Evolutionary conservation across 1,139 yeast genomes (phyloP).

Genomic region (Candida gigantensis): DNA sequence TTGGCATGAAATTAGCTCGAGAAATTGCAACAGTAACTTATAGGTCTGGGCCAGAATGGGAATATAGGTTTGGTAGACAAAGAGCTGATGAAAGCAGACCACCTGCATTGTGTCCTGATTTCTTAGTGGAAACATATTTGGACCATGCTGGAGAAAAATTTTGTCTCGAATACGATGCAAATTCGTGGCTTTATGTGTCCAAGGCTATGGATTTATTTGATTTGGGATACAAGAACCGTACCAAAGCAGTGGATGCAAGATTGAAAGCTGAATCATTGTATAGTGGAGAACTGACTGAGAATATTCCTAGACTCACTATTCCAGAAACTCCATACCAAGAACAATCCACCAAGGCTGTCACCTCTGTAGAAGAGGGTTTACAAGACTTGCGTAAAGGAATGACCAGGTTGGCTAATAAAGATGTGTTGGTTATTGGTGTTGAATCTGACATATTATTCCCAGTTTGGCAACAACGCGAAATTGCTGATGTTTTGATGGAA

Average conservation of each 20-base stretch:
- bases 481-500: conserved; percentile 58
- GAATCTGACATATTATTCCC: conserved; percentile 92
- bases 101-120: conserved; percentile 92
- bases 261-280: conserved; percentile 32
- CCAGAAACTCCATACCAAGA: conserved; percentile 62
- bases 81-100: conserved; percentile 76
- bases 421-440: conserved; percentile 81
- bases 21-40: conserved; percentile 94
- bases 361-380: conserved; percentile 56
- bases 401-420: conserved; percentile 59
- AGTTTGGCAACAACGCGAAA: conserved; percentile 90
- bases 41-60: conserved; percentile 98
- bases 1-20: conserved; percentile 92
- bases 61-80: conserved; percentile 83
- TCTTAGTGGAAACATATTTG: conserved; percentile 84
- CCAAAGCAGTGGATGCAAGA: conserved; percentile 44
- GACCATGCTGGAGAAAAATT: conserved; percentile 96
- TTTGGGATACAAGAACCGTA: conserved; percentile 55
- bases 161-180: conserved; percentile 88
- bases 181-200: conserved; percentile 80
- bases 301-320: conserved; percentile 25
- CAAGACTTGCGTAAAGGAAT: conserved; percentile 69
- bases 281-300: conserved; percentile 9
- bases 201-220: conserved; percentile 96
- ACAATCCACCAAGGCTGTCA: conserved; percentile 35